Base-by-base conservation (phyloP, 139 green algal species). In the Ettlia oleoabundans region DNA sequence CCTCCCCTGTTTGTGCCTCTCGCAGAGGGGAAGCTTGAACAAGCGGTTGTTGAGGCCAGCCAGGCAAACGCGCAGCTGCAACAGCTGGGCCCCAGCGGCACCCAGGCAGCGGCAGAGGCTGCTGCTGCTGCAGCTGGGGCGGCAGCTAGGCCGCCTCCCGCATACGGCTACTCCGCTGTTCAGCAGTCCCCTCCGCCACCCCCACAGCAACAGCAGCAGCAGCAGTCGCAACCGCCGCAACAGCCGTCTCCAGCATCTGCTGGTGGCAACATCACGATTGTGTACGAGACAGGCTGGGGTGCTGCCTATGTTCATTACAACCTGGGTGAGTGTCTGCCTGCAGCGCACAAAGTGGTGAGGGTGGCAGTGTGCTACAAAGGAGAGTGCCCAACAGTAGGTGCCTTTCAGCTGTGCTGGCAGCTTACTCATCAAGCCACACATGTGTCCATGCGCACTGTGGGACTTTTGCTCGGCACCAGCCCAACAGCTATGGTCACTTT, bases 281-380 rank as follows among this genome's bases (percentile, higher is more conserved):
- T 76, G 24, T 86, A 86, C 15, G 62, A 68, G 32, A 86, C 82
- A 0, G 58, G 61, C 32, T 86, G 82, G 82, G 35, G 53, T 30
- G 5, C 33, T 1, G 82, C 82, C 0, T 83, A 71, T 74, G 41
- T 86, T 42, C 82, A 86, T 32, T 76, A 78, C 78, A 65, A 62
- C 24, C 41, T 37, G 33, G 72, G 73, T 82, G 58, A 35, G 41
- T 21, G 64, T 3, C 33, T 28, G 35, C 65, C 65, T 4, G n/a
- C n/a, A 15, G 61, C 13, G 19, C 41, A 67, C 24, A n/a, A n/a
- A n/a, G n/a, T n/a, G n/a, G n/a, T n/a, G n/a, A n/a, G n/a, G n/a
- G n/a, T n/a, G n/a, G n/a, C n/a, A n/a, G n/a, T n/a, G n/a, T n/a
- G n/a, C n/a, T n/a, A n/a, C n/a, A n/a, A n/a, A n/a, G n/a, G n/a